Evolutionary conservation across 495 filamentous ascomycete species (phyloP).

Genomic region (Pyrenula massariospora): DNA sequence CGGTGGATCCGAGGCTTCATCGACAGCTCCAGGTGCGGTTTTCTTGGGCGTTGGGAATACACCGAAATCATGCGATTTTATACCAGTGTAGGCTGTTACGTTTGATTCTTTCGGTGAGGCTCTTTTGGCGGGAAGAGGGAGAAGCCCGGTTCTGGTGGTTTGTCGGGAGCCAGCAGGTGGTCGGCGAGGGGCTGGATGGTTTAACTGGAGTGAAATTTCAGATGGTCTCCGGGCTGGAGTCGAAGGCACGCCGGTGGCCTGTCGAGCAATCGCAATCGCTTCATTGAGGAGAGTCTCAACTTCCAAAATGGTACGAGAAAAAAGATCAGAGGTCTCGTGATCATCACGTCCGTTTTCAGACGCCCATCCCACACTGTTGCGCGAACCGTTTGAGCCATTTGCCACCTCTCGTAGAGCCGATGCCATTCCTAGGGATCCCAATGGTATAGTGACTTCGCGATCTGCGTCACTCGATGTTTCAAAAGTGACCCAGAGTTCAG

Average conservation of each 20-base stretch:
- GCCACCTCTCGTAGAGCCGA: neutral
- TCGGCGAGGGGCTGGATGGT: neutral
- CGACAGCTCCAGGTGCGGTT: neutral
- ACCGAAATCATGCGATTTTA: slow-evolving; percentile 5
- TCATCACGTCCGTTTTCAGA: neutral
- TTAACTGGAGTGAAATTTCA: neutral
- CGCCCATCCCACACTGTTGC: neutral
- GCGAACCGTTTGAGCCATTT: neutral
- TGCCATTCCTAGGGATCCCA: neutral
- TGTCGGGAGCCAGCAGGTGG: neutral
- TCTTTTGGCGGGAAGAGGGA: neutral
- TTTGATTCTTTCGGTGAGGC: slow-evolving; percentile 1
- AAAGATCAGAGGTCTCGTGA: neutral
- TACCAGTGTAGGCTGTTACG: slow-evolving; percentile 4
- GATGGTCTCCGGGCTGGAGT: neutral
- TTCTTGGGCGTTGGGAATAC: slow-evolving; percentile 1
- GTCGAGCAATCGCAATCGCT: slow-evolving; percentile 28
- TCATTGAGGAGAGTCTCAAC: slow-evolving; percentile 34
- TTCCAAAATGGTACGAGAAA: slow-evolving; percentile 15
- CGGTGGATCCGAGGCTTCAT: neutral
- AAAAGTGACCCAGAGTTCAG: neutral
- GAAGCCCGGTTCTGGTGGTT: neutral
- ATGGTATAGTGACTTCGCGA: neutral
- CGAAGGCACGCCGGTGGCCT: slow-evolving; percentile 13
- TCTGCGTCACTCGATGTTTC: neutral